phyloP scores from a whole-genome alignment of 768 basidiomycete species.

The Suillus plorans region DNA sequence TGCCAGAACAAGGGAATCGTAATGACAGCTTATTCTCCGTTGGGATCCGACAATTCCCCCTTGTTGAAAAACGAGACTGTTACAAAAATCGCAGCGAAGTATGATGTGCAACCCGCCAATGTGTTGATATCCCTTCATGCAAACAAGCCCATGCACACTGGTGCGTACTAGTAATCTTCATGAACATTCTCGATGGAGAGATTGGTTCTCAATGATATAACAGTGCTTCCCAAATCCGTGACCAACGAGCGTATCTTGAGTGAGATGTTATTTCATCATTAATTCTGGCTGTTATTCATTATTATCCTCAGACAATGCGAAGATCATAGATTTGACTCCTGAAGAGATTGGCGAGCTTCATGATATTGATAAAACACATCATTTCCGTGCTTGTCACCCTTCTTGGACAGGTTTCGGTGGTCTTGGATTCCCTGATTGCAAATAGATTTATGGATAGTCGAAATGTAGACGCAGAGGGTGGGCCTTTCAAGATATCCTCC shows the following conservation, averaged over 20 bases:
- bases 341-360: slow-evolving; percentile 62
- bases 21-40: slow-evolving; percentile 77
- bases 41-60: slow-evolving; percentile 71
- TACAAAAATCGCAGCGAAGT: slow-evolving; percentile 58
- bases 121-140: slow-evolving; percentile 74
- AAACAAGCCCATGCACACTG: slow-evolving; percentile 58
- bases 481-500: neutral
- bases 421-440: slow-evolving; percentile 62
- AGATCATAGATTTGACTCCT: slow-evolving; percentile 57
- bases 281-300: slow-evolving; percentile 2
- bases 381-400: slow-evolving; percentile 67
- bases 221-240: slow-evolving; percentile 77
- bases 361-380: slow-evolving; percentile 56
- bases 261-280: slow-evolving; percentile 25
- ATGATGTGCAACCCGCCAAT: slow-evolving; percentile 60
- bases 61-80: slow-evolving; percentile 62
- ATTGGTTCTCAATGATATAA: slow-evolving; percentile 1
- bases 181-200: slow-evolving; percentile 15
- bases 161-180: slow-evolving; percentile 30
- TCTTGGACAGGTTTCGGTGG: slow-evolving; percentile 61
- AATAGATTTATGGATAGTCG: slow-evolving; percentile 18
- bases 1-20: slow-evolving; percentile 65
- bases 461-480: no score
- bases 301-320: slow-evolving; percentile 48
- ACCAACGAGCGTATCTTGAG: slow-evolving; percentile 62